These are phyloP conservation scores for Helminthosporium solani DNA, from an alignment of 2,329 filamentous ascomycete species.

Conservation along the genomic window DNA sequence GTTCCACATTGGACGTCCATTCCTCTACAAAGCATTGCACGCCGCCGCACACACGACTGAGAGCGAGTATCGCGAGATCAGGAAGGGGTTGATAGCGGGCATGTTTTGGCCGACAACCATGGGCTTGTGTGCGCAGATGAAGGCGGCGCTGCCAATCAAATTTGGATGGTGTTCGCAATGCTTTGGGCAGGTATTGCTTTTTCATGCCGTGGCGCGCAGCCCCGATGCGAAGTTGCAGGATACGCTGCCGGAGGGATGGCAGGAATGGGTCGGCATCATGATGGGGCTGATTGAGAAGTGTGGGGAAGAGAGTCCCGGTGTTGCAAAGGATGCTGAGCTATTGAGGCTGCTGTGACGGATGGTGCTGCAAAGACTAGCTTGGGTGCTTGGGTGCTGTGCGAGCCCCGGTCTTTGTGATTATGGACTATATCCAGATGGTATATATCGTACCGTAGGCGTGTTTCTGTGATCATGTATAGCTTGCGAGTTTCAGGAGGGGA, in stretches of 20 bases:
- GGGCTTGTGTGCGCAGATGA: slow-evolving; percentile 40
- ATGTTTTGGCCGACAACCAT: slow-evolving; percentile 43
- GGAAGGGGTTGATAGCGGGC: slow-evolving; percentile 29
- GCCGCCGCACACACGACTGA: slow-evolving; percentile 30
- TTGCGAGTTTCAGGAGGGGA: too few relatives aligned
- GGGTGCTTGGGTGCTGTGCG: not conserved
- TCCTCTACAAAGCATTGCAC: slow-evolving; percentile 43
- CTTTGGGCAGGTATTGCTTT: slow-evolving; percentile 40
- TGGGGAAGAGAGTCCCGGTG: slow-evolving; percentile 34
- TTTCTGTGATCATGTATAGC: too few relatives aligned
- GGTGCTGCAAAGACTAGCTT: not conserved
- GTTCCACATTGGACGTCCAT: slow-evolving; percentile 41
- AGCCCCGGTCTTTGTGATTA: not conserved
- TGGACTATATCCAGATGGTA: too few relatives aligned
- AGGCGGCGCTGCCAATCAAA: slow-evolving; percentile 38
- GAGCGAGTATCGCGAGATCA: slow-evolving; percentile 34
- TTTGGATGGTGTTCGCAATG: slow-evolving; percentile 43
- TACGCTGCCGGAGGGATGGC: slow-evolving; percentile 37
- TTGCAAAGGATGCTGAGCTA: slow-evolving; percentile 38
- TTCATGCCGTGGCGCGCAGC: slow-evolving; percentile 34
- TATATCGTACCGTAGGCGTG: too few relatives aligned
- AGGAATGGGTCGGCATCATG: slow-evolving; percentile 40
- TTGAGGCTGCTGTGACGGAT: slow-evolving; percentile 30
- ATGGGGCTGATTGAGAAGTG: slow-evolving; percentile 37
- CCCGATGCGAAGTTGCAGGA: slow-evolving; percentile 31